These are phyloP conservation scores for Umbelopsis vinacea DNA, from an alignment of 192 early-diverging fungal species.

Conservation along the genomic window DNA sequence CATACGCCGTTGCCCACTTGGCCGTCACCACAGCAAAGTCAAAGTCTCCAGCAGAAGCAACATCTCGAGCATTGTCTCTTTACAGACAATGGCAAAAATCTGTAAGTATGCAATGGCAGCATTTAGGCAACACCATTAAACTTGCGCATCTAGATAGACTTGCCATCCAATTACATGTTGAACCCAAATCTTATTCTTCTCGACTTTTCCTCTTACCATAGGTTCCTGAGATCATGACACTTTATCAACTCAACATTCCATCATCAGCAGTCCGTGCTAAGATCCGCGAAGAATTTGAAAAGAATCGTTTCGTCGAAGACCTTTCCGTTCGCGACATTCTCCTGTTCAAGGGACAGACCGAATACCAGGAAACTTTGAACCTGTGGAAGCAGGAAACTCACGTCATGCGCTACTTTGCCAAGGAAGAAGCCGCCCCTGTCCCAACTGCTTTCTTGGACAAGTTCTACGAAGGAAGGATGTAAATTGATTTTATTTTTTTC, in stretches of 20 bases:
- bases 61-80: constrained; percentile 61
- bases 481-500: constrained; percentile 19
- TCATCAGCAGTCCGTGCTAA: constrained; percentile 73
- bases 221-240: constrained; percentile 75
- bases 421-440: constrained; percentile 71
- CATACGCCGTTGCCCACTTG: constrained; percentile 47
- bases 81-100: constrained; percentile 76
- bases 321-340: constrained; percentile 80
- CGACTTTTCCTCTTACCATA: constrained; percentile 27
- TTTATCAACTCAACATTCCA: constrained; percentile 78
- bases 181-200: background rate
- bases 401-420: constrained; percentile 84
- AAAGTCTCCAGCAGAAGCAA: constrained; percentile 64
- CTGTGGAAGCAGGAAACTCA: constrained; percentile 93
- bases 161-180: background rate
- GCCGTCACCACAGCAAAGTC: constrained; percentile 61
- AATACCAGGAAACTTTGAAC: constrained; percentile 89
- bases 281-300: constrained; percentile 90
- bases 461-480: constrained; percentile 74
- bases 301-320: constrained; percentile 79
- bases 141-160: background rate
- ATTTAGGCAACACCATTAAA: background rate
- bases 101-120: constrained; percentile 41
- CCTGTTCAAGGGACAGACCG: constrained; percentile 84
- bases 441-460: constrained; percentile 78